Percentiles rank a stretch among this genome's conserved stretches.
Conservation (phyloP, 106 monocot species). For the Dactylorhiza incarnata region DNA sequence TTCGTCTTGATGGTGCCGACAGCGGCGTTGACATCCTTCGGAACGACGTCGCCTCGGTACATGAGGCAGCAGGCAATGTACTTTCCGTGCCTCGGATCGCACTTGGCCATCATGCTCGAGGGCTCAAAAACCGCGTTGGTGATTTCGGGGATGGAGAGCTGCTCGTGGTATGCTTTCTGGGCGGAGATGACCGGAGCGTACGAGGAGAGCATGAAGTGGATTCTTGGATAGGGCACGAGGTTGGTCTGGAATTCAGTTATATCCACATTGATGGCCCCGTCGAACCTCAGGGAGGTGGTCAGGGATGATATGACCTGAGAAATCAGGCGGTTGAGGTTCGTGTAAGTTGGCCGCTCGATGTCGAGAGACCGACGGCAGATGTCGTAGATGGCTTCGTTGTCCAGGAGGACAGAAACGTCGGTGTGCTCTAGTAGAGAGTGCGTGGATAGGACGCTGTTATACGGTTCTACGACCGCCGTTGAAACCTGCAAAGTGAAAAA, state of each 20-base stretch:
- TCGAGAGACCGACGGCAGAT: conserved; percentile 39
- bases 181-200: conserved; percentile 40
- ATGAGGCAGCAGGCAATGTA: conserved; percentile 44
- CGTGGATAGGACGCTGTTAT: conserved; percentile 28
- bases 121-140: conserved; percentile 37
- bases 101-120: conserved; percentile 35
- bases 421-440: conserved; percentile 28
- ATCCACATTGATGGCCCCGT: conserved; percentile 37
- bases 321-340: conserved; percentile 45
- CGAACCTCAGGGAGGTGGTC: conserved; percentile 35
- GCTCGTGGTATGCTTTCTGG: conserved; percentile 32
- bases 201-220: conserved; percentile 41
- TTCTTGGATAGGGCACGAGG: conserved; percentile 34
- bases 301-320: conserved; percentile 35
- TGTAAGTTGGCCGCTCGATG: conserved; percentile 44
- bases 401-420: conserved; percentile 23
- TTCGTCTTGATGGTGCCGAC: conserved; percentile 33
- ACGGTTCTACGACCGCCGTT: conserved; percentile 28
- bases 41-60: conserved; percentile 47
- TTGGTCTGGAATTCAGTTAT: conserved; percentile 41
- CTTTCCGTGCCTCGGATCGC: conserved; percentile 37
- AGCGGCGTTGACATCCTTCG: conserved; percentile 40
- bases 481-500: conserved; percentile 19
- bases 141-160: conserved; percentile 31
- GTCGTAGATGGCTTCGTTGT: conserved; percentile 40